phyloP scores from a whole-genome alignment of 768 basidiomycete genomes.

The Suillus alpinus region DNA sequence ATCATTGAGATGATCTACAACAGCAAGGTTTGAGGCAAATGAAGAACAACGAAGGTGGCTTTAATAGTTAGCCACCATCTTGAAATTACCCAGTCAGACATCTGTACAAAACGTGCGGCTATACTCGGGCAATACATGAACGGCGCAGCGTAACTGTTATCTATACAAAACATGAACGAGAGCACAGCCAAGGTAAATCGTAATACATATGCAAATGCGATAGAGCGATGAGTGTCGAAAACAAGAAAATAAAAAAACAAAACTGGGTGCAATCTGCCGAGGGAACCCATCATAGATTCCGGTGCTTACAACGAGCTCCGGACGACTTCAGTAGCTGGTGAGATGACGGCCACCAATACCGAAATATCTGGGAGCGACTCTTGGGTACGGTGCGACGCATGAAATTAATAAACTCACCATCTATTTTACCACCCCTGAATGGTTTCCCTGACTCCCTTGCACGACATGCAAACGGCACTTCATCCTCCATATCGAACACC shows the following conservation, averaged over 20 bases:
- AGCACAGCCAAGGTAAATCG: background rate
- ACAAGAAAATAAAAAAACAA: background rate
- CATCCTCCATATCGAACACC: slow-evolving; percentile 35
- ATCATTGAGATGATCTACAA: too few species aligned
- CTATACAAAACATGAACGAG: background rate
- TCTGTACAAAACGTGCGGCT: background rate
- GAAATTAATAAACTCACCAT: slow-evolving; percentile 49
- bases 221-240: background rate
- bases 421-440: slow-evolving; percentile 81
- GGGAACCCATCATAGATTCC: background rate
- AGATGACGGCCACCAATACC: slow-evolving; percentile 64
- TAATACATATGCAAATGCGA: slow-evolving; percentile 1
- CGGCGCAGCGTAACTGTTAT: background rate
- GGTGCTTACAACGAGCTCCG: slow-evolving; percentile 10
- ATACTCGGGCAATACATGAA: background rate
- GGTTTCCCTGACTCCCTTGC: slow-evolving; percentile 70
- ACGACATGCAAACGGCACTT: slow-evolving; percentile 82
- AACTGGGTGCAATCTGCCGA: background rate
- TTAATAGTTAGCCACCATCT: background rate
- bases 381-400: background rate
- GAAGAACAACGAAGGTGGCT: background rate
- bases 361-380: slow-evolving; percentile 50
- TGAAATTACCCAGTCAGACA: background rate
- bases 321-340: slow-evolving; percentile 36
- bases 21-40: too few species aligned